These are phyloP conservation scores for Xerocomus nothofagi DNA, from an alignment of 1,284 basidiomycete species.

Conservation along the genomic window DNA sequence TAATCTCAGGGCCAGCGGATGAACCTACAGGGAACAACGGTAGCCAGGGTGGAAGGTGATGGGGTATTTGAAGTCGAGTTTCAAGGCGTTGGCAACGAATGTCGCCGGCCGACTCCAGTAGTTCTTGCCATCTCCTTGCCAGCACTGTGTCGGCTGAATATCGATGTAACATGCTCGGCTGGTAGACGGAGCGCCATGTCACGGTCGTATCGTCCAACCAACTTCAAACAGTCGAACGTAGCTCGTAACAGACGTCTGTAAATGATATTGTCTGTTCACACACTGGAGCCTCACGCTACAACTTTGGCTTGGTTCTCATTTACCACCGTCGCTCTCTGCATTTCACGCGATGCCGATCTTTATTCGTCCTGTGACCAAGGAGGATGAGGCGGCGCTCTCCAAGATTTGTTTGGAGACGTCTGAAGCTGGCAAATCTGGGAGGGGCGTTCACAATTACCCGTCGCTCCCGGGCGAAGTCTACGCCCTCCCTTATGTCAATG, in stretches of 20 bases:
- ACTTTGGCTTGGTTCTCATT: background rate
- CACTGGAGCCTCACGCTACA: background rate
- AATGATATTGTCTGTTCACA: slow-evolving; percentile 5
- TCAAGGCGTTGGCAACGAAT: background rate
- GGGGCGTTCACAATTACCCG: slow-evolving; percentile 54
- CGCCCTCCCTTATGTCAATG: slow-evolving; percentile 68
- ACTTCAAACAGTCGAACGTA: slow-evolving; percentile 2
- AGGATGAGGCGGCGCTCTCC: slow-evolving; percentile 58
- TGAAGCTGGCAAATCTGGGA: slow-evolving; percentile 66
- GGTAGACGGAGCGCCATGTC: background rate
- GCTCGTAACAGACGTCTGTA: background rate
- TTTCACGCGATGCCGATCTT: slow-evolving; percentile 41
- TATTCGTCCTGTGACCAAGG: slow-evolving; percentile 56
- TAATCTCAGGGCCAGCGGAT: slow-evolving; percentile 34
- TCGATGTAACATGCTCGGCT: slow-evolving; percentile 14
- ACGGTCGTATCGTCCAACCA: background rate
- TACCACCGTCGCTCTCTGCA: background rate
- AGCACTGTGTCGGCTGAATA: slow-evolving; percentile 18
- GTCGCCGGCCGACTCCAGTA: slow-evolving; percentile 1
- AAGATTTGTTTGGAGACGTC: slow-evolving; percentile 73
- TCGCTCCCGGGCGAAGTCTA: slow-evolving; percentile 70
- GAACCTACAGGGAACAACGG: slow-evolving; percentile 24
- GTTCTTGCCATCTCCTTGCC: slow-evolving; percentile 5
- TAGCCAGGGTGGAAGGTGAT: slow-evolving; percentile 29
- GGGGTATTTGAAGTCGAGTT: background rate